Base-by-base conservation (phyloP, 495 filamentous ascomycete species). In the Tuber magnatum region DNA sequence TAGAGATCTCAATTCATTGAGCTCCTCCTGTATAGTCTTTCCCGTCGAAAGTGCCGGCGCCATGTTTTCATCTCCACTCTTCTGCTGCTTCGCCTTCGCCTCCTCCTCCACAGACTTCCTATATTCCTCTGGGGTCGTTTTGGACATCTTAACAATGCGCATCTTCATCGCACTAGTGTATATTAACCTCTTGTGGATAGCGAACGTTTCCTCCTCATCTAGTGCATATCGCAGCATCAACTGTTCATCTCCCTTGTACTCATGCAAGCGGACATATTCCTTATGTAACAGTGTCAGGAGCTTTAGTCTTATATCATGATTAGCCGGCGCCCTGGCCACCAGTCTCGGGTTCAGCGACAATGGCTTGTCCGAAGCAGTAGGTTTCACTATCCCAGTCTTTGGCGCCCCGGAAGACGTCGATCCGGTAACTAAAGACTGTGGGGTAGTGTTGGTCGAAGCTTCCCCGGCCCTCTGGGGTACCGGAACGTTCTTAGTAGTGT, bases 111-210 rank as follows among this genome's bases (percentile, higher is more conserved):
- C 80, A 76, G 86, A 85, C 40, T 87, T 83, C 75, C 84, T 85
- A 92, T 94, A 99, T 41, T 91, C 87, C 20, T 86, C 85, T 14
- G 88, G 73, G 16, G 82, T 86, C 90, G 93, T 93, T 72, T 91
- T 92, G 80, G 91, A 91, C 78, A 93, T 88, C 35, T 85, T 84
- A 72, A 91, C 85, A 75, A 97, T 92, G 35, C 89, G 88, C 77
- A 91, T 90, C 80, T 92, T 94, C 82, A 98, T 89, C 14, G 93
- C 83, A 81, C 94, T 95, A 5, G 86, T 85, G 80, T 99, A 98
- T 77, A 97, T 89, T 32, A 84, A 78, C 0, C 86, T 85, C 73
- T 89, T 89, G 20, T 90, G 88, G 12, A 83, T 88, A 1, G 94
- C 93, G 40, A 90, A 83, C 73, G 88, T 90, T 80, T 97, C 90